These are phyloP conservation scores for Clausena lansium DNA, from an alignment of 345 rosid species.

Conservation along the genomic window DNA sequence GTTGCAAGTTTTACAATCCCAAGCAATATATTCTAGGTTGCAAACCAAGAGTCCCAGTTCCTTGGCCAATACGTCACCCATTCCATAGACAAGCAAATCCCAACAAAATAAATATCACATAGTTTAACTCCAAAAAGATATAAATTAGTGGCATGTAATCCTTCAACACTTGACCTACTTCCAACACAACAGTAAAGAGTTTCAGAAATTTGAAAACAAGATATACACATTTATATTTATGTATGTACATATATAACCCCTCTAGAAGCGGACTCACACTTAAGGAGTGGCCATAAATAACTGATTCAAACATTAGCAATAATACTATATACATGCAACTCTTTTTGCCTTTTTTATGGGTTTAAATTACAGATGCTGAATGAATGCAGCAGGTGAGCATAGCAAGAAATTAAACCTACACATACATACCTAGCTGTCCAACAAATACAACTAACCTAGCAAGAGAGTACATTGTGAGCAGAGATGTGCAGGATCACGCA, in stretches of 20 bases:
- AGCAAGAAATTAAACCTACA: slow-evolving; percentile 25
- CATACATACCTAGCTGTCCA: slow-evolving; percentile 29
- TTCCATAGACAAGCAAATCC: background rate
- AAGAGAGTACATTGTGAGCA: slow-evolving; percentile 25
- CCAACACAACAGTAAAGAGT: background rate
- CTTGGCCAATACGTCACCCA: background rate
- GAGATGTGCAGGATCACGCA: slow-evolving; percentile 20
- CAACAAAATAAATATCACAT: background rate
- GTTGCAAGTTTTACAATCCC: background rate
- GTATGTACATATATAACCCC: background rate
- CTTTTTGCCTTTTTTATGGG: slow-evolving; percentile 2
- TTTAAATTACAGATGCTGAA: slow-evolving; percentile 39
- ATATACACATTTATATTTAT: background rate
- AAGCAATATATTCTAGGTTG: background rate
- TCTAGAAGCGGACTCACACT: background rate
- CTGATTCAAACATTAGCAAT: background rate
- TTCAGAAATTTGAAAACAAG: background rate
- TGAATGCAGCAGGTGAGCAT: slow-evolving; percentile 19
- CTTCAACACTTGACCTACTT: background rate
- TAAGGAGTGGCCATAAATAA: background rate
- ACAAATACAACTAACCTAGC: slow-evolving; percentile 31
- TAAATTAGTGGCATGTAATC: background rate
- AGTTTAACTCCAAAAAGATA: background rate
- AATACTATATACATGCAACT: slow-evolving; percentile 35
- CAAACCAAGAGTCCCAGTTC: background rate